Evolutionary conservation across 2,329 filamentous ascomycete species (phyloP), one percentile per base, ranked within the genome.

Genomic region (Ophiognomonia clavigignenti-juglandacearum): DNA sequence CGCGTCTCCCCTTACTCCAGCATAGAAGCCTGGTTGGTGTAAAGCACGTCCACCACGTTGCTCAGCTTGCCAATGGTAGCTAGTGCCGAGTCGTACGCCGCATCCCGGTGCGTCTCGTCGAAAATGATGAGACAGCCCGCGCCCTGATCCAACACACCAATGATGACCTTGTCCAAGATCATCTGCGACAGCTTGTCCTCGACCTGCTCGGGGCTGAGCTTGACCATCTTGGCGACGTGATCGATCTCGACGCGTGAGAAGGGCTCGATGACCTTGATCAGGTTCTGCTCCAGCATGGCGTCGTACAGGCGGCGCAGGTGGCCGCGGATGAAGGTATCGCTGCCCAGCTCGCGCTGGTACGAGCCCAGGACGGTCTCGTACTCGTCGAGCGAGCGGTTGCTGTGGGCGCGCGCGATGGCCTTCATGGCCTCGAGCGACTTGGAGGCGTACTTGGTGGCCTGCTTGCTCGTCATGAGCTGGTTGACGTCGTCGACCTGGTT

Each of bases 211-310:
- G 88, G 95, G 66, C 97, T 93, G 53, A 98, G 77, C 32, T 92
- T 91, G 43, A 98, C 93, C 86, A 97, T 95, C 75, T 93, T 90
- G 57, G 93, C 92, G 60, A 98, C 89, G 66, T 98, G 93, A 59
- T 85, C 86, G 60, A 98, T 95, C 72, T 98, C 93, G 45, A 98
- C 93, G 53, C 91, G 83, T 61, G 88, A 95, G 73, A 97, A 98
- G 19, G 93, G 93, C 77, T 98, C 93, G 64, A 98, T 98, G 54
- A 98, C 93, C 77, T 98, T 97, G 79, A 97, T 95, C 35, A 98
- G 80, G 69, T 98, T 98, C 78, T 98, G 93, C 75, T 98, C 93
- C 63, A 98, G 71, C 90, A 98, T 96, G 65, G 91, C 89, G 69
- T 98, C 93, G 73, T 98, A 98, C 43, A 98, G 78, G 42, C 90